Base-by-base conservation (phyloP, 148 eudicot genomes). In the Camellia sinensis region DNA sequence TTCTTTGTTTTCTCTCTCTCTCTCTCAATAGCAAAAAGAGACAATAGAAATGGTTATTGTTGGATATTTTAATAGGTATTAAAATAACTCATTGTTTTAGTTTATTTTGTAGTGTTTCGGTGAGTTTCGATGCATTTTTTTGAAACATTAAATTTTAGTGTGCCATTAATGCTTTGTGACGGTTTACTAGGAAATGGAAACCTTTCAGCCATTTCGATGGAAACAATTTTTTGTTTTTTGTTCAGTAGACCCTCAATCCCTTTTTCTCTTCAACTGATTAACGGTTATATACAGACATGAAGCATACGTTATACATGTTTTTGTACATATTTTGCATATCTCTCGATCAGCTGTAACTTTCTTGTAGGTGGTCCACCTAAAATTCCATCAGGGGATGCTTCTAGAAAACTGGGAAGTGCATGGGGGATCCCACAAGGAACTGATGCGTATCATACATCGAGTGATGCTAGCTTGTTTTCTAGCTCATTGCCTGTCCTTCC, bases 381-480 rank as follows among this genome's bases (percentile, higher is more conserved):
- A 67, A 73, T 61, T 62, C 78, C 65, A 60, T 63, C 84, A 29
- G 3, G 57, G 37, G 74, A 75, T 79, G 67, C 53, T 78, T 81
- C 59, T 29, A 60, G 77, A 63, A 46, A 82, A 79, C 44, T 81
- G 81, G 85, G 73, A 84, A 80, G 69, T 75, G 80, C 82, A 6
- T 89, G 91, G 91, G 61, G 81, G 44, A 81, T 82, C 78, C 88
- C 87, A n/a, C 76, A 17, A 0, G 70, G 80, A 71, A 61, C 68
- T 79, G 78, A 79, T 74, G 40, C 83, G 37, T 72, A 74, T 78
- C 87, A 84, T 63, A 68, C 87, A 56, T 87, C 91, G 71, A 87
- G 56, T 67, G 91, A 85, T 82, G 84, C 86, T 48, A 85, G 88
- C 80, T 84, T 89, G 84, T 89, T 89, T 85, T 87, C 90, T 40